A percentile compares a stretch with the other conserved stretches of the same genome.
phyloP scores from a whole-genome alignment of 2,329 filamentous ascomycete species.

The Clarireedia hainanense region DNA sequence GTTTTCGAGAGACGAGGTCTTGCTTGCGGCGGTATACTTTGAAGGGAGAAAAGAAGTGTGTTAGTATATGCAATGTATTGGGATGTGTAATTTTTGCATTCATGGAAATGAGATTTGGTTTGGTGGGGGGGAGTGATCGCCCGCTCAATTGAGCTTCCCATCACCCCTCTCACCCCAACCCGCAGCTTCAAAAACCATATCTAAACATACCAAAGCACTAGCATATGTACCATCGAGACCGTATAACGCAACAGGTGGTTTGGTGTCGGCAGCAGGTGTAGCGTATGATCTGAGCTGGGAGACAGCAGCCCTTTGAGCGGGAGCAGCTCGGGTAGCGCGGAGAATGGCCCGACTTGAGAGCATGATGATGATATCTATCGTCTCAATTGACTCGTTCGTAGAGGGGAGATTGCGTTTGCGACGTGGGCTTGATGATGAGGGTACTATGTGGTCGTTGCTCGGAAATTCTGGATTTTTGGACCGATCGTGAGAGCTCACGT shows the following conservation, averaged over 20 bases:
- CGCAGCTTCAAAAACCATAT: not conserved
- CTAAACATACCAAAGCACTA: constrained; percentile 79
- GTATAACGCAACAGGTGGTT: constrained; percentile 85
- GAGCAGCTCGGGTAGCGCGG: constrained; percentile 24
- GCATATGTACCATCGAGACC: constrained; percentile 98
- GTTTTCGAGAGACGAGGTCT: constrained; percentile 76
- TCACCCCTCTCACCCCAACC: not conserved
- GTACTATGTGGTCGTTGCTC: constrained; percentile 1
- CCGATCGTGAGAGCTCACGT: not conserved
- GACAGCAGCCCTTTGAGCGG: constrained; percentile 22
- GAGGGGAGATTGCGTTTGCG: constrained; percentile 16
- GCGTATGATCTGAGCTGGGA: constrained; percentile 68
- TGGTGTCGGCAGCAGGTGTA: constrained; percentile 52
- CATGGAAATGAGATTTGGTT: not conserved
- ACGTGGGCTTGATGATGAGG: constrained; percentile 5
- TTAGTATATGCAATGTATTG: no score
- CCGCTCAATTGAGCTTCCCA: not conserved
- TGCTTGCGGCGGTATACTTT: constrained; percentile 93
- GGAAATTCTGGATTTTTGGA: constrained; percentile 10
- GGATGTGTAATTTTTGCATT: no score
- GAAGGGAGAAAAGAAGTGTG: not conserved
- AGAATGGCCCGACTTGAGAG: constrained; percentile 28
- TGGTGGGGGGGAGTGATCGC: not conserved
- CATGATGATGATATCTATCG: constrained; percentile 22
- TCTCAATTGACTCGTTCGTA: constrained; percentile 23